A percentile compares a stretch with the other conserved stretches of the same genome.
Conservation (phyloP, 805 yeast genomes). For the Myxozyma sirexii region DNA sequence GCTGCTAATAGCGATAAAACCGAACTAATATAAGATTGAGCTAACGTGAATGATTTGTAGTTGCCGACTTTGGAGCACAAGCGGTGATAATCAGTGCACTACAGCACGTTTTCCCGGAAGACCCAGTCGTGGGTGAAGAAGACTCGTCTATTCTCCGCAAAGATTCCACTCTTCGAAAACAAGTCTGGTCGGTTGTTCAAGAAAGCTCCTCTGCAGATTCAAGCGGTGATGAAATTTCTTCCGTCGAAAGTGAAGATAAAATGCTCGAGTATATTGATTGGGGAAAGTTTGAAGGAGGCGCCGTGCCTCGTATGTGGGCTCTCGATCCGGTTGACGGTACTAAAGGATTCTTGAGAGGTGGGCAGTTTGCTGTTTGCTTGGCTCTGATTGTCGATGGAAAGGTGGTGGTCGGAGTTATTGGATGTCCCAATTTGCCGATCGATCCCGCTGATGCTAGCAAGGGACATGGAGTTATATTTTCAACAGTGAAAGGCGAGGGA, state of each 20-base stretch:
- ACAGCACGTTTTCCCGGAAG: conserved; percentile 74
- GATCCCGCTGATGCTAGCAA: conserved; percentile 42
- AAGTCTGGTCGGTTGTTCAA: conserved; percentile 62
- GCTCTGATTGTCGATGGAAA: conserved; percentile 85
- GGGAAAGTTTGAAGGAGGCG: conserved; percentile 82
- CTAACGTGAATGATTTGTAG: conserved; percentile 12
- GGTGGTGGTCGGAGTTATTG: conserved; percentile 88
- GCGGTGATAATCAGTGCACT: conserved; percentile 88
- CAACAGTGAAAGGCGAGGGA: conserved; percentile 70
- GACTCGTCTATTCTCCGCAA: conserved; percentile 69
- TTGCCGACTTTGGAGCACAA: conserved; percentile 95
- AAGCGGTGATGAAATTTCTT: conserved; percentile 38
- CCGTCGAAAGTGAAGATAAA: conserved; percentile 46
- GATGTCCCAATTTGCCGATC: conserved; percentile 87
- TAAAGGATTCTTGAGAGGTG: conserved; percentile 92
- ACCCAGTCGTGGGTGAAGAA: conserved; percentile 93
- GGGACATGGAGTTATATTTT: conserved; percentile 71
- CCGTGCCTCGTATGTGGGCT: conserved; percentile 85
- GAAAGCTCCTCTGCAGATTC: conserved; percentile 45
- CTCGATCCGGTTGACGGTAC: conserved; percentile 98
- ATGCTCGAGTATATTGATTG: conserved; percentile 70
- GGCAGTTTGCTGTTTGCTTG: conserved; percentile 94
- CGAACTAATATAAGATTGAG: neutral
- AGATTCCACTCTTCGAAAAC: conserved; percentile 51
- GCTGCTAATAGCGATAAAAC: neutral